phyloP scores from a whole-genome alignment of 1,139 yeast species.

The Diutina scorzettiae region DNA sequence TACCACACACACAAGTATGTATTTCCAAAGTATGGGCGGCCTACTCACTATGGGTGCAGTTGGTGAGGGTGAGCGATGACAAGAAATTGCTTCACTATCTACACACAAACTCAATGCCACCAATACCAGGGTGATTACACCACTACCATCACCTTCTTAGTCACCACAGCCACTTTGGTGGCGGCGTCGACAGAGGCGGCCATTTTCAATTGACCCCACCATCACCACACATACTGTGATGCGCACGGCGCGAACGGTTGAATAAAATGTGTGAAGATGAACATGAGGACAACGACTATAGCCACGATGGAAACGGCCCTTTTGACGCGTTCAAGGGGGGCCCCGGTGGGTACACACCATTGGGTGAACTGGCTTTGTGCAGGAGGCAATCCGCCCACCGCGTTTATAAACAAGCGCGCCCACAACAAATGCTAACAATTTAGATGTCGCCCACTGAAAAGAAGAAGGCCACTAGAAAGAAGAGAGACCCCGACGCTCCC shows the following conservation, averaged over 20 bases:
- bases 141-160: no score
- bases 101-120: not conserved
- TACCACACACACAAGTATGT: conserved; percentile 5
- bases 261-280: no score
- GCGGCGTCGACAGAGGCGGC: no score
- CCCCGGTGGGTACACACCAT: no score
- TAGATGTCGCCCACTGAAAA: conserved; percentile 18
- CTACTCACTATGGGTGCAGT: not conserved
- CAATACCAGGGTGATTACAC: not conserved
- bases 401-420: not conserved
- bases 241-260: no score
- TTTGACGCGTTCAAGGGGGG: no score
- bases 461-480: conserved; percentile 38
- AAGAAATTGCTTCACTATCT: not conserved
- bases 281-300: no score
- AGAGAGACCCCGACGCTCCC: conserved; percentile 95
- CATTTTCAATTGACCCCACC: no score
- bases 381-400: not conserved
- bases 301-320: no score
- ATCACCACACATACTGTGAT: no score
- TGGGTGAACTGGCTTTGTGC: not conserved
- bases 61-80: not conserved
- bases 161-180: no score
- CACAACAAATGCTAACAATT: not conserved
- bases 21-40: conserved; percentile 1